Percentiles rank a stretch among this genome's conserved stretches.
phyloP scores from a whole-genome alignment of 2,329 filamentous ascomycete genomes.

The Capronia americana region DNA sequence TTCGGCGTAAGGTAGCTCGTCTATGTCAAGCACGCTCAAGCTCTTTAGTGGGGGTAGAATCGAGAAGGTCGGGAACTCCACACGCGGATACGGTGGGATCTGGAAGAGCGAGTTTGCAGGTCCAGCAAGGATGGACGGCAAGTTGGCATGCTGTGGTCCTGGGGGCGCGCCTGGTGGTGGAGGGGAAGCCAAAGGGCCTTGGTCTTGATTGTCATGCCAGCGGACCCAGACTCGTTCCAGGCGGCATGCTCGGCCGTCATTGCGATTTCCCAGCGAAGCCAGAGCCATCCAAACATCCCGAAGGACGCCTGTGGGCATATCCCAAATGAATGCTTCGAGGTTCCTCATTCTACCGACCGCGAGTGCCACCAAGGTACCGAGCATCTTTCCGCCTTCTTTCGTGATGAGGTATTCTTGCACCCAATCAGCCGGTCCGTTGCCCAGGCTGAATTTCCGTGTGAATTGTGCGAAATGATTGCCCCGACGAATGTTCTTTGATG shows the following conservation, averaged over 20 bases:
- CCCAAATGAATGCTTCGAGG: constrained; percentile 83
- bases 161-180: constrained; percentile 36
- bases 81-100: constrained; percentile 58
- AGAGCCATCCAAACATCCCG: constrained; percentile 82
- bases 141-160: constrained; percentile 28
- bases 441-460: constrained; percentile 80
- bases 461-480: constrained; percentile 80
- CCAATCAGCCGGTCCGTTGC: constrained; percentile 80
- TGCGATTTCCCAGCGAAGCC: constrained; percentile 69
- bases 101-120: constrained; percentile 36
- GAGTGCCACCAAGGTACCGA: constrained; percentile 80
- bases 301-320: constrained; percentile 85
- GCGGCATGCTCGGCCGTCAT: constrained; percentile 66
- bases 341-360: constrained; percentile 82
- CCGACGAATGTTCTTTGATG: constrained; percentile 50
- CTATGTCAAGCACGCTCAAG: constrained; percentile 78
- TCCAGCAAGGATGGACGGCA: constrained; percentile 37
- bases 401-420: constrained; percentile 81
- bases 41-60: constrained; percentile 76
- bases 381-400: constrained; percentile 85
- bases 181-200: constrained; percentile 48
- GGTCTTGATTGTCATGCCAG: constrained; percentile 76
- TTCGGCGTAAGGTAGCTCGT: constrained; percentile 81
- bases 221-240: constrained; percentile 79
- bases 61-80: constrained; percentile 82